Evolutionary conservation across 306 rosid genomes (phyloP), one percentile per base, ranked within the genome.

Genomic region (Senna siamea): DNA sequence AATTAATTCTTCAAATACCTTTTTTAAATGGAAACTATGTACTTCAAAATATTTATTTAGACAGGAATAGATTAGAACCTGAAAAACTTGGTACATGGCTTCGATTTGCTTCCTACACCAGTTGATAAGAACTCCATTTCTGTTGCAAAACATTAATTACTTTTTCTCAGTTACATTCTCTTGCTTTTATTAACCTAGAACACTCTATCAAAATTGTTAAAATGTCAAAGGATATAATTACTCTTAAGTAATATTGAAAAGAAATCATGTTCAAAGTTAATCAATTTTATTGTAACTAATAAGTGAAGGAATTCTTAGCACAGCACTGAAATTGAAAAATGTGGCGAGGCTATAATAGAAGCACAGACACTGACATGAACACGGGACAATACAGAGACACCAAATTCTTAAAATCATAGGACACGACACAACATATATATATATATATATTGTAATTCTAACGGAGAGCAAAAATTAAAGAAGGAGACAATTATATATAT

Each of bases 11-110:
- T 83, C 69, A 58, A 69, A 41, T 62, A 70, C 50, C 59, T 82
- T 69, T 85, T 74, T 59, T 65, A 68, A 70, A 67, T 18, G 48
- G 30, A 72, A 46, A 69, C 38, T 70, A 75, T 74, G 44, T 62
- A 83, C 73, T 84, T 85, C 18, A 72, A 44, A 69, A 52, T 69
- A 76, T 61, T 86, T 83, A 79, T 73, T 86, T 89, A 84, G 90
- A 83, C 69, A 80, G 76, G 95, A 80, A 80, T 82, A 88, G 97
- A 93, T 89, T 89, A 85, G 89, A 88, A 93, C 98, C 98, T 93
- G 98, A 91, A 93, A 93, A 93, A 93, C 84, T 93, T 93, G 98
- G 97, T 93, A 96, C 98, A 93, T 82, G 98, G 98, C 98, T 91
- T 93, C 92, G 98, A 93, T 93, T 93, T 93, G 97, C 98, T 91